phyloP scores from a whole-genome alignment of 208 protist species.

The Acanthamoeba lenticulata region DNA sequence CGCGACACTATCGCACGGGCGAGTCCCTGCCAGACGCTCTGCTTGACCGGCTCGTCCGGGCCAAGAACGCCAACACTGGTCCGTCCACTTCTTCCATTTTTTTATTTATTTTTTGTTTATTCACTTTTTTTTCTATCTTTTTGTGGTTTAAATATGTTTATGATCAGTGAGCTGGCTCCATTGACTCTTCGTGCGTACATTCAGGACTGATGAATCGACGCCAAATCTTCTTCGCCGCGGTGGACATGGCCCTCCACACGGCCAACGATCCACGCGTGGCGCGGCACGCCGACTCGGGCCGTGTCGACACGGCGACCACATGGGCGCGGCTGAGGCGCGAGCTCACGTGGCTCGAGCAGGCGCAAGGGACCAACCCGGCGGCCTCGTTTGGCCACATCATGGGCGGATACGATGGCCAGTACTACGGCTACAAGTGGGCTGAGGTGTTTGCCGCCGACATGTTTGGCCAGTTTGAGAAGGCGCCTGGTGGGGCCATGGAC shows the following conservation, averaged over 20 bases:
- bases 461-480: constrained; percentile 75
- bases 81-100: neutral
- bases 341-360: constrained; percentile 45
- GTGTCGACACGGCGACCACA: neutral
- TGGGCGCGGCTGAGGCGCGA: constrained; percentile 58
- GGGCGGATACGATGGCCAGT: constrained; percentile 80
- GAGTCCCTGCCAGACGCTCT: constrained; percentile 73
- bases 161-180: neutral
- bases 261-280: too few relatives aligned
- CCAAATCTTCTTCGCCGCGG: constrained; percentile 75
- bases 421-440: constrained; percentile 86
- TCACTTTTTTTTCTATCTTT: too few relatives aligned
- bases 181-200: neutral
- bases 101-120: too few relatives aligned
- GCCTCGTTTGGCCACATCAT: constrained; percentile 67
- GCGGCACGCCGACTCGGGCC: neutral
- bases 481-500: constrained; percentile 74
- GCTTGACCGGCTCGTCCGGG: constrained; percentile 66
- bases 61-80: constrained; percentile 76
- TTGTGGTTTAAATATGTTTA: too few relatives aligned
- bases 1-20: constrained; percentile 74
- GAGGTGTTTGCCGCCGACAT: constrained; percentile 82
- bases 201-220: constrained; percentile 63
- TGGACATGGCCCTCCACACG: constrained; percentile 76
- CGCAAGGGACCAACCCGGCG: constrained; percentile 4